Evolutionary conservation across 345 rosid species (phyloP), one percentile per base, ranked within the genome.

Genomic region (Salix suchowensis): DNA sequence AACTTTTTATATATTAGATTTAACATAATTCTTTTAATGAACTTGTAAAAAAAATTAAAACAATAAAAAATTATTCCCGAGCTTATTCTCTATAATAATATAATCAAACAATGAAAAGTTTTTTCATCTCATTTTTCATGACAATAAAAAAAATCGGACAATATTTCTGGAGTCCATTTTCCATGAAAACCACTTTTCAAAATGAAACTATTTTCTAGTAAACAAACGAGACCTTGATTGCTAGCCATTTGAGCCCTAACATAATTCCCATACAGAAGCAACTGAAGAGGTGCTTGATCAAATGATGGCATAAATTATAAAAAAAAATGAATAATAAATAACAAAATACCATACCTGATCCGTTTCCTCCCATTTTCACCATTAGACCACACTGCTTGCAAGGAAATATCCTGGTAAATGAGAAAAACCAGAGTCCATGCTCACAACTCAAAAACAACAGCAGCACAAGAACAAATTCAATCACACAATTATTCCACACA

Each of bases 321-420:
- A 7, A 26, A 28, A 21, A 24, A 70, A 28, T 13, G 34, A 32
- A 30, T 18, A 23, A 67, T 37, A 44, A 78, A 68, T 7, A 9
- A 68, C 24, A n/a, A n/a, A 79, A 68, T 40, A 9, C 50, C 73
- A 52, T 73, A 92, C 97, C 97, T 84, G 61, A 92, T 89, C 65
- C 87, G 70, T 81, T 83, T 89, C 79, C 84, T 80, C 15, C 81
- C 80, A 61, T 69, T 73, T 58, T 50, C 19, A 50, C 74, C 76
- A 58, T 67, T 81, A 46, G 78, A 64, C 93, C 93, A 90, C 10
- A 92, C 89, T 55, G 95, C 97, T 88, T 92, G 97, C 83, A 92
- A 84, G 48, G 93, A 92, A 81, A 89, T 90, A 80, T 90, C 97
- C 95, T 90, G 87, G 50, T 26, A 76, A 82, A 81, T 19, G 48